Evolutionary conservation across 2,329 filamentous ascomycete genomes (phyloP).

Genomic region (Pseudophaeomoniella oleicola): DNA sequence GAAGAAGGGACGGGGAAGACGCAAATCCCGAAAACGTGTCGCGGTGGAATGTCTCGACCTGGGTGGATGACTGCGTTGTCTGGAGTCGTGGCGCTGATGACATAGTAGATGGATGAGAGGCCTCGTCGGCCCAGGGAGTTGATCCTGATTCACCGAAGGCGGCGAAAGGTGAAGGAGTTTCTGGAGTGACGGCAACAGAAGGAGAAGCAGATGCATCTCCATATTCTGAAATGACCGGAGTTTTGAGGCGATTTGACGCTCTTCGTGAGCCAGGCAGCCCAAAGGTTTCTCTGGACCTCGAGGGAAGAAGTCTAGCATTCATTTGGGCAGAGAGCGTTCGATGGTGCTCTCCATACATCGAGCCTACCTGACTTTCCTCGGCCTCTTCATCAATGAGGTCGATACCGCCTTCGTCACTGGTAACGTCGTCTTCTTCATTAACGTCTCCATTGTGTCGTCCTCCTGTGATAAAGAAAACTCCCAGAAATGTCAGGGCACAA

Average conservation of each 20-base stretch:
- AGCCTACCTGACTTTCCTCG: constrained; percentile 12
- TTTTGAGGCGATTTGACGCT: neutral
- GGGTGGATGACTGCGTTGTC: neutral
- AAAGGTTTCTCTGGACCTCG: constrained; percentile 2
- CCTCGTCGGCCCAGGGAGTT: neutral
- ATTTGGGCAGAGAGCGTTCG: neutral
- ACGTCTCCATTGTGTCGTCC: constrained; percentile 48
- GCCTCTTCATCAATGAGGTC: constrained; percentile 22
- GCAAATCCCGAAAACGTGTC: neutral
- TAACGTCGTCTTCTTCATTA: constrained; percentile 41
- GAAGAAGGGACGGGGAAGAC: neutral
- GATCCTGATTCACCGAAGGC: neutral
- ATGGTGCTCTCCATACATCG: constrained; percentile 5
- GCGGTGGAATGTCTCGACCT: constrained; percentile 2
- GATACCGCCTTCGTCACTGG: constrained; percentile 41
- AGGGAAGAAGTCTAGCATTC: constrained; percentile 1
- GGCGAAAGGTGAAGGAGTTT: neutral
- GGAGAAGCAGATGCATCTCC: neutral
- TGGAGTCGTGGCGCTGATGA: neutral
- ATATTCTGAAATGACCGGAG: neutral
- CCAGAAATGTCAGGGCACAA: constrained; percentile 82
- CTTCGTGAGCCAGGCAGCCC: constrained; percentile 4
- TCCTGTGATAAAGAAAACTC: constrained; percentile 94
- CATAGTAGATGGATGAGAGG: neutral
- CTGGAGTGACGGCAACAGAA: neutral